Evolutionary conservation across 345 rosid genomes (phyloP), one percentile per base, ranked within the genome.

Genomic region (Eucalyptus victrix): DNA sequence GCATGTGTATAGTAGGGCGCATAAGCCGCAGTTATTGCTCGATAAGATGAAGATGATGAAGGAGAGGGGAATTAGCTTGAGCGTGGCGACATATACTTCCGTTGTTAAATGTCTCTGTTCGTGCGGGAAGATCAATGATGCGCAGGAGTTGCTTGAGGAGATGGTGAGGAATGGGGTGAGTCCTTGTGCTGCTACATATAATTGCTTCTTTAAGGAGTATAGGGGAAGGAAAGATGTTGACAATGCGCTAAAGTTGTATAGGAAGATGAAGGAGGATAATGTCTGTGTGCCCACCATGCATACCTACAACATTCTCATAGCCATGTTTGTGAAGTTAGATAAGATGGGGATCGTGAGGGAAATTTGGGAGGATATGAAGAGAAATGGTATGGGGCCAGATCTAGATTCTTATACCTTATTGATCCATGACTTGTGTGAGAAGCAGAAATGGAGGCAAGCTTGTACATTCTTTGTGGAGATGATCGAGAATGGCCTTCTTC

Each of bases 171-270:
- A 86, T 49, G 95, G 96, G 40, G 95, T 96, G 28, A 91, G 93
- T 83, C 97, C 99, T 16, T 92, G 92, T 17, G 93, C 99, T 0
- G 94, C 93, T 9, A 96, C 97, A 0, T 97, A 95, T 88, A 96
- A 96, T 93, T 97, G 99, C 89, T 96, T 97, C 92, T 95, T 96
- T 34, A 96, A 96, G 92, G 99, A 97, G 91, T 97, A 97, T 14
- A 92, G 91, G 88, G 99, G 99, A 40, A 92, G 99, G 93, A 95
- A 95, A 88, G 98, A 96, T 89, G 92, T 88, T 2, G 92, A 91
- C 23, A 92, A 94, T 17, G 98, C 99, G 4, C 85, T 96, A 92
- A 94, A 92, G 81, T 89, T 97, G 89, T 97, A 97, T 88, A 91
- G 95, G 94, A 94, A 94, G 91, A 94, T 97, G 96, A 95, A 93